Evolutionary conservation across 1,139 yeast species (phyloP), one percentile per base, ranked within the genome.

Genomic region (Yamadazyma dendronema): DNA sequence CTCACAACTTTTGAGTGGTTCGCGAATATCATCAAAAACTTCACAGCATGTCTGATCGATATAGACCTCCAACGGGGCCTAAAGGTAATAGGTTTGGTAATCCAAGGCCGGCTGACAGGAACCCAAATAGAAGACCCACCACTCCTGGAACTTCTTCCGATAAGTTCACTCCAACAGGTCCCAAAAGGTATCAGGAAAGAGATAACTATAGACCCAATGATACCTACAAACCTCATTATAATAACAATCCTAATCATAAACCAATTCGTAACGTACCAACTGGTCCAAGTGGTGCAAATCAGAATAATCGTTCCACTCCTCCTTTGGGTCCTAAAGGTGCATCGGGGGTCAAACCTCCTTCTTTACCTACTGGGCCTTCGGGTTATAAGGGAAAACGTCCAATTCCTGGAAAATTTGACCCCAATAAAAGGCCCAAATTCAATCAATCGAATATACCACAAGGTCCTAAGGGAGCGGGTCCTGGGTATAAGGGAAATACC

Each of bases 61-160:
- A 65, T 43, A 66, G 70, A 52, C 72, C 50, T 12, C 69, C 28
- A n/a, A 40, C 60, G 1, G 71, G 69, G 4, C 70, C 71, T 2
- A 60, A 55, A 37, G 63, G 61, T 4, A 49, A 53, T n/a, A 49
- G 60, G 36, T 54, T 52, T 32, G 50, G 30, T 32, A 37, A 34
- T 39, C 23, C 33, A 9, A 21, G 34, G 9, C 37, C 41, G 31
- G 21, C 9, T 26, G 29, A 26, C 11, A 44, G 44, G 24, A 40
- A 49, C 25, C 46, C 42, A 27, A 39, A 37, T 17, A 38, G 43
- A 32, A 39, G 50, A 30, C 42, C 46, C 17, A 24, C 28, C 4
- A 33, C 30, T 12, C 30, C 37, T 16, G 35, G 10, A 7, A 24
- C 6, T 10, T 24, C 34, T 13, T 26, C 28, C 22, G 37, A 36